Percentiles rank a stretch among this genome's conserved stretches.
These are phyloP conservation scores for Dothideomycetes sp. DNA, from an alignment of 2,329 filamentous ascomycete genomes.

Conservation along the genomic window DNA sequence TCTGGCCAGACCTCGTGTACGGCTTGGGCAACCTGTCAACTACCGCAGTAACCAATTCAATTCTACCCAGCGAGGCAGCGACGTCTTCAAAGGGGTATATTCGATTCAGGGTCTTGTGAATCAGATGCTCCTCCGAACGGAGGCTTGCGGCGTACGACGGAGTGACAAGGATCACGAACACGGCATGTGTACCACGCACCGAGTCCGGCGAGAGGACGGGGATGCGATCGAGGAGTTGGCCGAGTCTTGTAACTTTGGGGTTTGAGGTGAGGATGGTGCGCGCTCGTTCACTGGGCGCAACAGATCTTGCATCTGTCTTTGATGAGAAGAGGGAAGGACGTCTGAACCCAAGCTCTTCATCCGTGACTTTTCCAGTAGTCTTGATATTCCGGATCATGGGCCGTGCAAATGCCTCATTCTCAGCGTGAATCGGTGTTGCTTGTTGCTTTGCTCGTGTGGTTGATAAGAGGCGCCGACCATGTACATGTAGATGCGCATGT, in stretches of 20 bases:
- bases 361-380: no score
- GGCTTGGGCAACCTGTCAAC: constrained; percentile 16
- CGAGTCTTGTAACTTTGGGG: neutral
- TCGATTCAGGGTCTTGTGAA: constrained; percentile 5
- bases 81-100: constrained; percentile 10
- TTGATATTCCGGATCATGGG: no score
- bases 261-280: constrained; percentile 9
- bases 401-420: no score
- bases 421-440: no score
- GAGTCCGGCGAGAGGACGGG: neutral
- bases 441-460: no score
- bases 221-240: constrained; percentile 8
- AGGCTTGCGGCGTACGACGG: constrained; percentile 11
- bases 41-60: constrained; percentile 14
- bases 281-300: neutral
- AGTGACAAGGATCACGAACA: constrained; percentile 14
- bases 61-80: neutral
- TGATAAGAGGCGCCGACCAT: no score
- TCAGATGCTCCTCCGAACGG: neutral
- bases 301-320: no score
- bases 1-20: neutral
- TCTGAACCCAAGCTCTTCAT: no score
- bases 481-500: no score
- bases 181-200: neutral
- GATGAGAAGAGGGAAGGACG: no score